Percentiles rank a stretch among this genome's conserved stretches.
Evolutionary conservation across 495 filamentous ascomycete species (phyloP).

Genomic region (Penicillium canariense): DNA sequence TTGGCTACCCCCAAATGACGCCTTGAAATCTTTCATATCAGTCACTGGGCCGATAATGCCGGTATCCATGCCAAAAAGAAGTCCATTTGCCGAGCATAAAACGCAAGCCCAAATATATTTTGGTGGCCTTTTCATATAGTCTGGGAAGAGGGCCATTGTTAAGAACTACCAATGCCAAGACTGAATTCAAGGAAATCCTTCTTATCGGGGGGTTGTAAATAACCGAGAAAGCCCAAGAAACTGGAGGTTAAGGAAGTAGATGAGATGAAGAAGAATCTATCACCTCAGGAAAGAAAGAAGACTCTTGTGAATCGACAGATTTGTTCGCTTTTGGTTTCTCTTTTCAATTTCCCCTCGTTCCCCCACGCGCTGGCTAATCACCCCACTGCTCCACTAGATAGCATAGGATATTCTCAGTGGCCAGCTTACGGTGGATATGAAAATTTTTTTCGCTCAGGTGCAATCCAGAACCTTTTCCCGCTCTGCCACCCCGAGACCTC

Average conservation of each 20-base stretch:
- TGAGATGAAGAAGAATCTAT: not conserved
- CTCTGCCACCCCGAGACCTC: not conserved
- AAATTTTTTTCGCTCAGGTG: not conserved
- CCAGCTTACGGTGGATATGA: not conserved
- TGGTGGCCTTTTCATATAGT: constrained; percentile 10
- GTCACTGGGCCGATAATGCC: constrained; percentile 64
- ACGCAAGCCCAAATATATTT: constrained; percentile 24
- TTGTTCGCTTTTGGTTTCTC: not conserved
- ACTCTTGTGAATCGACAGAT: not conserved
- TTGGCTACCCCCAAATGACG: constrained; percentile 48
- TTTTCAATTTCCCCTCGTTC: not conserved
- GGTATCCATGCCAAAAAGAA: constrained; percentile 51
- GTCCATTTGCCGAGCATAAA: constrained; percentile 22
- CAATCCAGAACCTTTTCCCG: not conserved
- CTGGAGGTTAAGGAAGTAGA: not conserved
- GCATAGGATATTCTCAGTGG: not conserved
- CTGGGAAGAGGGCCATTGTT: not conserved
- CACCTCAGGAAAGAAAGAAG: not conserved
- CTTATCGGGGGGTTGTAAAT: not conserved
- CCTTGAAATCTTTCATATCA: constrained; percentile 54
- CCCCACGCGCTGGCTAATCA: not conserved
- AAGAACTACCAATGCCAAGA: not conserved
- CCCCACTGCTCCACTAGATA: constrained; percentile 6
- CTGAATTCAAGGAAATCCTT: not conserved
- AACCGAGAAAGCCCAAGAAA: not conserved